Conservation (phyloP, 2,329 filamentous ascomycete genomes). For the Colletotrichum horii region DNA sequence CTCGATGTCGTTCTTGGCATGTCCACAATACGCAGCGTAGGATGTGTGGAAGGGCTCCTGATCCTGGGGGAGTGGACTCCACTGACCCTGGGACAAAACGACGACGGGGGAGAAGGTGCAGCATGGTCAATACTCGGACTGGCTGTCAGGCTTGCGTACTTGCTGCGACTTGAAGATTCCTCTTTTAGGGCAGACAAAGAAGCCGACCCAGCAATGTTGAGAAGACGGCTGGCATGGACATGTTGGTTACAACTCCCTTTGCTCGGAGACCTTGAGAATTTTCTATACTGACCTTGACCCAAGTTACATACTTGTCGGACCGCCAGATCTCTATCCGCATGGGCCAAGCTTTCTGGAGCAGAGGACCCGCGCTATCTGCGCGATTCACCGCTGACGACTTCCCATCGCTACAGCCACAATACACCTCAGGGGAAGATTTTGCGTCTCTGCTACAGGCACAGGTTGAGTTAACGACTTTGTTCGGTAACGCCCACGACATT, state of each 20-base stretch:
- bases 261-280: accelerated
- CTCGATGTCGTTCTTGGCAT: neutral
- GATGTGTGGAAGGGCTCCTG: slow-evolving; percentile 72
- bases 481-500: slow-evolving; percentile 23
- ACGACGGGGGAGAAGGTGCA: slow-evolving; percentile 73
- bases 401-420: slow-evolving; percentile 65
- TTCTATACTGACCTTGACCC: accelerated
- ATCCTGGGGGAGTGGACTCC: slow-evolving; percentile 77
- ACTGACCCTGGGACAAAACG: slow-evolving; percentile 64
- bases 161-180: slow-evolving; percentile 63
- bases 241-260: slow-evolving; percentile 32
- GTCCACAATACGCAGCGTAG: slow-evolving; percentile 44
- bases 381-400: slow-evolving; percentile 70
- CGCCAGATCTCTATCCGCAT: slow-evolving; percentile 73
- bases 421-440: slow-evolving; percentile 67
- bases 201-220: neutral
- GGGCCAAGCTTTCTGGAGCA: slow-evolving; percentile 75
- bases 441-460: slow-evolving; percentile 73
- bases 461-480: slow-evolving; percentile 70
- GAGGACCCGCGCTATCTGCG: slow-evolving; percentile 71
- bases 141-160: slow-evolving; percentile 72
- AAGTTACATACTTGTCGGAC: slow-evolving; percentile 41
- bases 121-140: slow-evolving; percentile 80
- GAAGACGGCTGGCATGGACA: slow-evolving; percentile 72
- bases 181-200: neutral